Percentiles rank a stretch among this genome's conserved stretches.
These are phyloP conservation scores for Curvularia sp. DNA, from an alignment of 2,329 filamentous ascomycete genomes.

Conservation along the genomic window DNA sequence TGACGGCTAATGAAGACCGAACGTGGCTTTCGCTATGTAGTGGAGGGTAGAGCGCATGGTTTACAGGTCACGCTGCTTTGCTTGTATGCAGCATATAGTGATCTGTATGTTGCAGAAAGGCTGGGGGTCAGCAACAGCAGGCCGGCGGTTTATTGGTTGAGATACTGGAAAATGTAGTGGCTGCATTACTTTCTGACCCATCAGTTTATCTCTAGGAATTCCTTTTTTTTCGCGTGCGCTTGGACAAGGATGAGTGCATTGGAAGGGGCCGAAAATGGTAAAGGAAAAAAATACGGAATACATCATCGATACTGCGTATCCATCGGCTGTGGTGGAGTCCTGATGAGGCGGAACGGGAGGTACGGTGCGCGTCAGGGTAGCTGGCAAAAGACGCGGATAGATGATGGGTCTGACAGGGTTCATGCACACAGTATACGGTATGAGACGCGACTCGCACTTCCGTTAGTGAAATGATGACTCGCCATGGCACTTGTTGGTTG, in stretches of 20 bases:
- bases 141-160: constrained; percentile 4
- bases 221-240: neutral
- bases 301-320: constrained; percentile 6
- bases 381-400: constrained; percentile 13
- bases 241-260: constrained; percentile 2
- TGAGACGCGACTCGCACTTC: constrained; percentile 8
- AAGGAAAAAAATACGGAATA: constrained; percentile 1
- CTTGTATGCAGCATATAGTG: constrained; percentile 13
- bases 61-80: constrained; percentile 15
- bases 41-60: constrained; percentile 12
- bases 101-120: constrained; percentile 4
- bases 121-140: neutral
- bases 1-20: constrained; percentile 13
- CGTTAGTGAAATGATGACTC: constrained; percentile 8
- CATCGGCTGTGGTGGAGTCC: constrained; percentile 4
- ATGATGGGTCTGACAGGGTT: constrained; percentile 13
- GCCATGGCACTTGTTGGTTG: neutral
- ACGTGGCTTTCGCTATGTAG: constrained; percentile 1
- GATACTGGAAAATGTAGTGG: constrained; percentile 5
- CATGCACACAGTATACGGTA: constrained; percentile 5
- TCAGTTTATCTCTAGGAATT: neutral
- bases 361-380: constrained; percentile 17
- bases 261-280: neutral
- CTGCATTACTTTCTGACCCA: constrained; percentile 12
- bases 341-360: constrained; percentile 19